A percentile compares a stretch with the other conserved stretches of the same genome.
Conservation (phyloP, 2,329 filamentous ascomycete genomes). For the Pleurostoma richardsiae region DNA sequence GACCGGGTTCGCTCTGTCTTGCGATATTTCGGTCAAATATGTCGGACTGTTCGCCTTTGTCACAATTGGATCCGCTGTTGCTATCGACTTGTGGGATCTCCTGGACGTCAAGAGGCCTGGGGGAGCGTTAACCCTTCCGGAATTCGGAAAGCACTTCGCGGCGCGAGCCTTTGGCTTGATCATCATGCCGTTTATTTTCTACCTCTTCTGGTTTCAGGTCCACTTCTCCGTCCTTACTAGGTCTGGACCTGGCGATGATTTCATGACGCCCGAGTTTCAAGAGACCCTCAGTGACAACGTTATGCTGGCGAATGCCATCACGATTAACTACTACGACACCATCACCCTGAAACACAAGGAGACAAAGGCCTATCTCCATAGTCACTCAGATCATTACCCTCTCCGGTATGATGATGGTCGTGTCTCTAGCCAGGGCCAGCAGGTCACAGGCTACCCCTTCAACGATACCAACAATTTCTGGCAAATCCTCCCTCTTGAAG, state of each 20-base stretch:
- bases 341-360: slow-evolving; percentile 94
- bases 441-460: slow-evolving; percentile 96
- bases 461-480: slow-evolving; percentile 99
- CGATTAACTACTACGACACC: slow-evolving; percentile 83
- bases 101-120: slow-evolving; percentile 81
- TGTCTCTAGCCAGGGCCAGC: slow-evolving; percentile 95
- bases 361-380: slow-evolving; percentile 93
- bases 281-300: slow-evolving; percentile 93
- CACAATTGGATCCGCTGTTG: slow-evolving; percentile 89
- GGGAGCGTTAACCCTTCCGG: slow-evolving; percentile 71
- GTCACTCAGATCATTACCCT: slow-evolving; percentile 83
- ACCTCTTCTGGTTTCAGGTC: slow-evolving; percentile 99
- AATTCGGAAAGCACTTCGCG: slow-evolving; percentile 85
- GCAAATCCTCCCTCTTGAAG: slow-evolving; percentile 75
- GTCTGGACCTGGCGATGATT: slow-evolving; percentile 94
- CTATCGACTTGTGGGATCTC: slow-evolving; percentile 93
- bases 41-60: slow-evolving; percentile 96
- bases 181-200: slow-evolving; percentile 91
- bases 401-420: slow-evolving; percentile 95
- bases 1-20: slow-evolving; percentile 90
- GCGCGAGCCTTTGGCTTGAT: slow-evolving; percentile 85
- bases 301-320: slow-evolving; percentile 81
- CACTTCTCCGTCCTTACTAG: slow-evolving; percentile 86
- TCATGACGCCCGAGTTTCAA: slow-evolving; percentile 98
- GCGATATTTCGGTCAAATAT: slow-evolving; percentile 98